These are phyloP conservation scores for Clarireedia homoeocarpa DNA, from an alignment of 2,329 filamentous ascomycete genomes.

Conservation along the genomic window DNA sequence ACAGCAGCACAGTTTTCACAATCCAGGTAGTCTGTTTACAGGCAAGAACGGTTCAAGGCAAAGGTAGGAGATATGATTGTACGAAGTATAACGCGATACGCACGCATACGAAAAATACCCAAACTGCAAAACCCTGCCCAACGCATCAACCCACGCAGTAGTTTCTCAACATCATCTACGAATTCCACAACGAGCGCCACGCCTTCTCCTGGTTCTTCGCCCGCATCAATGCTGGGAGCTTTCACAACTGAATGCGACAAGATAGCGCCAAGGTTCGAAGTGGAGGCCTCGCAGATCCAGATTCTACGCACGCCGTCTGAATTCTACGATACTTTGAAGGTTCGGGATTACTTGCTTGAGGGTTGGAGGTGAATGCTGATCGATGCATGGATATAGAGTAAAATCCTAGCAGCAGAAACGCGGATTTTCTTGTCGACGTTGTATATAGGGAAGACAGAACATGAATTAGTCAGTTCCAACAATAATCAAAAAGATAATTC, in stretches of 20 bases:
- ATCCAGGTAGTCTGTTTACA: neutral
- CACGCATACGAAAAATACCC: slow-evolving; percentile 23
- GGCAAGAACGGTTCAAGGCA: neutral
- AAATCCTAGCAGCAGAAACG: slow-evolving; percentile 70
- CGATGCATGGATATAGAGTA: slow-evolving; percentile 45
- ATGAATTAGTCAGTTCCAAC: slow-evolving; percentile 57
- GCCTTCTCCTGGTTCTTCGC: slow-evolving; percentile 34
- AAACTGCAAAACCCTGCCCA: slow-evolving; percentile 17
- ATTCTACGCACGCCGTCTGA: slow-evolving; percentile 75
- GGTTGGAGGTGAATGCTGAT: slow-evolving; percentile 12
- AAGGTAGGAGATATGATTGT: slow-evolving; percentile 28
- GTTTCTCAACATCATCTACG: slow-evolving; percentile 25
- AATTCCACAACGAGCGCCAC: slow-evolving; percentile 13
- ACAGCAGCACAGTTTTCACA: neutral
- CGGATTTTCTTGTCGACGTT: slow-evolving; percentile 91
- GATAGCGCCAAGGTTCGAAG: slow-evolving; percentile 83
- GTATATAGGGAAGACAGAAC: slow-evolving; percentile 90
- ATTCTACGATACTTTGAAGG: slow-evolving; percentile 89
- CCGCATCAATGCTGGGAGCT: slow-evolving; percentile 44
- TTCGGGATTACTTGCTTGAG: slow-evolving; percentile 31
- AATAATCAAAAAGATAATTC: neutral
- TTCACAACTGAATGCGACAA: slow-evolving; percentile 73
- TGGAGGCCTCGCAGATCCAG: slow-evolving; percentile 70
- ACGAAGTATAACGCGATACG: slow-evolving; percentile 29
- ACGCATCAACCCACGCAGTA: slow-evolving; percentile 19